These are phyloP conservation scores for Podospora tetraspora DNA, from an alignment of 495 filamentous ascomycete genomes.

Conservation along the genomic window DNA sequence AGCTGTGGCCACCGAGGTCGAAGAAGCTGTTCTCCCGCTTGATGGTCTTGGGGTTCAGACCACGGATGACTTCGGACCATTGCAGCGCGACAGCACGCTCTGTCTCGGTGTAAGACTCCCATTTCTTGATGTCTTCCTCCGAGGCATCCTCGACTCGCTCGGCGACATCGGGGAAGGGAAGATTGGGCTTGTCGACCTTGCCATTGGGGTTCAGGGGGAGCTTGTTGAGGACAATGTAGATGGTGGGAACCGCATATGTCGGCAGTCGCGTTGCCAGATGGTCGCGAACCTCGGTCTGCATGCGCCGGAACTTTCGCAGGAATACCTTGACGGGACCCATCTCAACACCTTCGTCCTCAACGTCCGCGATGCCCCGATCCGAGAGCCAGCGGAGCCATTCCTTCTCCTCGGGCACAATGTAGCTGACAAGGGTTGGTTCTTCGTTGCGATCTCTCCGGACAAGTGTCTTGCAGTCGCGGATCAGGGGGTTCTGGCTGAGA, in stretches of 20 bases:
- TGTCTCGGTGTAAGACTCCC: constrained; percentile 51
- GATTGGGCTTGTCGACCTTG: constrained; percentile 83
- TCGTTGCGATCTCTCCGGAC: constrained; percentile 84
- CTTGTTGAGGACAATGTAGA: constrained; percentile 72
- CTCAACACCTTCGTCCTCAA: constrained; percentile 42
- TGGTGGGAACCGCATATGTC: constrained; percentile 69
- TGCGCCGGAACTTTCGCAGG: constrained; percentile 57
- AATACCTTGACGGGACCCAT: constrained; percentile 41
- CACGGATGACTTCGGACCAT: constrained; percentile 47
- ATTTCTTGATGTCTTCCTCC: constrained; percentile 61
- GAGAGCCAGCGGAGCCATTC: constrained; percentile 66
- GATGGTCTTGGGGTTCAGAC: constrained; percentile 55
- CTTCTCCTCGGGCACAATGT: constrained; percentile 77
- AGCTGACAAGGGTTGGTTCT: constrained; percentile 83
- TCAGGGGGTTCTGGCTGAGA: constrained; percentile 68
- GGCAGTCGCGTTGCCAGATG: constrained; percentile 73
- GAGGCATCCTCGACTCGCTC: constrained; percentile 49
- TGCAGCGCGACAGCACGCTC: constrained; percentile 34
- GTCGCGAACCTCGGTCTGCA: constrained; percentile 70
- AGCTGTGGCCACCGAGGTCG: constrained; percentile 80
- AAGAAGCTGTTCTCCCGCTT: constrained; percentile 71
- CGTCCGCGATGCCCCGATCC: constrained; percentile 47
- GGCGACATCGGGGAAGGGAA: constrained; percentile 83
- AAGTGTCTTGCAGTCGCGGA: constrained; percentile 83
- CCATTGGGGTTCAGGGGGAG: constrained; percentile 92